Conservation (phyloP, 169 alveolate species). For the Cryptosporidium andersoni region DNA sequence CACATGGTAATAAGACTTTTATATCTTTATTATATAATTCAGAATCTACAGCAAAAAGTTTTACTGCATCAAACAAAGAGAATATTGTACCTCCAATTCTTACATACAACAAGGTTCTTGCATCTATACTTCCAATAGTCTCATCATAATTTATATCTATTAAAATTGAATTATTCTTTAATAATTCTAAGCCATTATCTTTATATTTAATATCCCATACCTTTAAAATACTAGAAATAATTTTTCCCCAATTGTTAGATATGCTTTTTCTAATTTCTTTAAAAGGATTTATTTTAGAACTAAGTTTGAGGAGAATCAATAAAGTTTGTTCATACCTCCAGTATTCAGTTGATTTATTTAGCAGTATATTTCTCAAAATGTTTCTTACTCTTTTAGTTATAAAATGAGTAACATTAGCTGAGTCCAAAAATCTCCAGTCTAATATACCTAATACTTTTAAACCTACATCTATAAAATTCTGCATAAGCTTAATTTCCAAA, state of each 20-base stretch:
- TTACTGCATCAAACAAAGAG: slow-evolving; percentile 14
- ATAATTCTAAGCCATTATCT: too few species aligned
- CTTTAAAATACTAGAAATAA: neutral
- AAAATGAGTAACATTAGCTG: neutral
- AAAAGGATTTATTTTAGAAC: slow-evolving; percentile 27
- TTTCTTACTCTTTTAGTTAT: slow-evolving; percentile 1
- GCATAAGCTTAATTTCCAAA: neutral
- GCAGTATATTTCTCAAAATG: slow-evolving; percentile 20
- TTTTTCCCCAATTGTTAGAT: slow-evolving; percentile 4
- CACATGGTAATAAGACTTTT: slow-evolving; percentile 31
- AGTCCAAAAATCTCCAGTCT: slow-evolving; percentile 1
- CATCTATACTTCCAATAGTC: slow-evolving; percentile 1
- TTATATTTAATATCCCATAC: neutral
- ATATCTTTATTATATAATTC: neutral
- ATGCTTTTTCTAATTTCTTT: slow-evolving; percentile 15
- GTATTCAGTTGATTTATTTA: slow-evolving; percentile 30
- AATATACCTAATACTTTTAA: slow-evolving; percentile 11
- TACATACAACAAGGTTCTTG: neutral
- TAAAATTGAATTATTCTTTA: neutral
- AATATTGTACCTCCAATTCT: slow-evolving; percentile 28
- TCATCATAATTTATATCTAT: neutral
- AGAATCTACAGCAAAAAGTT: neutral
- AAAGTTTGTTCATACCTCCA: slow-evolving; percentile 44
- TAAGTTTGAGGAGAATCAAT: slow-evolving; percentile 31
- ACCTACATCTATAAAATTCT: slow-evolving; percentile 17